phyloP scores from a whole-genome alignment of 2,329 filamentous ascomycete species.

The Pleoardoris graminearum region DNA sequence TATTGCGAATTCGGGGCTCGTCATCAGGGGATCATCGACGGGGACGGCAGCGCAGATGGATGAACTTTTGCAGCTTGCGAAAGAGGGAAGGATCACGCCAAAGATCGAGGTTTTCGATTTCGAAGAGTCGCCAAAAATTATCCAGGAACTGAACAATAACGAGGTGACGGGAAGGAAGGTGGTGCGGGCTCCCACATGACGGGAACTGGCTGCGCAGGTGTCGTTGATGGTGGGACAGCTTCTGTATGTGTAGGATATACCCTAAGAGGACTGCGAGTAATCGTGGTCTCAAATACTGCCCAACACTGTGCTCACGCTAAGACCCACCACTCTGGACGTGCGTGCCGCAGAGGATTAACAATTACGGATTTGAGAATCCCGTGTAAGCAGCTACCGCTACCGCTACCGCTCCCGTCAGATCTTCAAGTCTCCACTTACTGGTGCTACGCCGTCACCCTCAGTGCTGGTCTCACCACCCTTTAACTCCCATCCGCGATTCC shows the following conservation, averaged over 20 bases:
- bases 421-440: constrained; percentile 9
- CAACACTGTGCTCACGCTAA: background rate
- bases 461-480: constrained; percentile 16
- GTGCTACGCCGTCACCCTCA: constrained; percentile 19
- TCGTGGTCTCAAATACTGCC: background rate
- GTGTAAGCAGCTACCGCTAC: too few relatives aligned
- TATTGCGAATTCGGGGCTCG: constrained; percentile 52
- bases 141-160: constrained; percentile 38
- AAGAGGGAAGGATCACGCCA: constrained; percentile 48
- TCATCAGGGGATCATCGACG: constrained; percentile 53
- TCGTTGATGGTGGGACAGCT: background rate
- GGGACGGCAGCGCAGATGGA: constrained; percentile 52
- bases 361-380: too few relatives aligned
- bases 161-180: constrained; percentile 45
- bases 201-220: background rate
- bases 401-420: too few relatives aligned
- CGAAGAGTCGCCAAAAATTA: constrained; percentile 40
- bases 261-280: background rate
- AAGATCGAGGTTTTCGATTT: constrained; percentile 45
- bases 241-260: background rate
- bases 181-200: constrained; percentile 32
- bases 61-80: constrained; percentile 49
- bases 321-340: too few relatives aligned
- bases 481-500: constrained; percentile 21
- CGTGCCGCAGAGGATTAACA: too few relatives aligned